Evolutionary conservation across 1,284 basidiomycete genomes (phyloP), one percentile per base, ranked within the genome.

Genomic region (Chondrostereum purpureum): DNA sequence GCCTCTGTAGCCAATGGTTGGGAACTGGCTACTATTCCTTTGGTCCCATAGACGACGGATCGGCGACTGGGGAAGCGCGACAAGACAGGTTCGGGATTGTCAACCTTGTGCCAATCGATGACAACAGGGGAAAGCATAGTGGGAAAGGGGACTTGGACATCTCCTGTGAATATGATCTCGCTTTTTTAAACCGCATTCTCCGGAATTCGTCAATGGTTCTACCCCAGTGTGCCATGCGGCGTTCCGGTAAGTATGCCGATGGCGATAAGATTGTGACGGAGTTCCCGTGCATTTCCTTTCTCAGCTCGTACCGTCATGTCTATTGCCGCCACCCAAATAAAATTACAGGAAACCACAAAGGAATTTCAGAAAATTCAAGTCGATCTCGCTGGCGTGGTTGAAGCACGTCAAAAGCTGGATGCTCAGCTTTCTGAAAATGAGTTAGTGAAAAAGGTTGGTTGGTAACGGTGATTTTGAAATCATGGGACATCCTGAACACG

Each of bases 371-470:
- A 86, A 57, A 58, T 92, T 10, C 90, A 94, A 60, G 58, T 65
- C 3, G 88, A 93, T 52, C 70, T 92, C 41, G 72, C 81, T 1
- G 70, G 68, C 43, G 71, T 78, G 3, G 83, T 96, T 34, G 89
- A 91, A 53, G 83, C 82, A 12, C 73, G 88, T 38, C 90, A 94
- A 58, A 74, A 80, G 43, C 73, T 96, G 16, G 92, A 93, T 53
- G 83, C 92, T 0, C 94, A 98, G 61, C 70, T 88, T 40, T 85
- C 85, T 13, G 95, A 98, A 68, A 97, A 95, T 66, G 87, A 94
- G 63, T 72, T 83, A 46, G 95, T 98, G 31, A 82, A 92, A 57
- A 92, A 95, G 79, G 93, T 87, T 46, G 14, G 64, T 54, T 22
- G 17, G 35, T 16, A 19, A 22, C 19, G 10, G 21, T 38, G 37